Percentiles rank a stretch among this genome's conserved stretches.
These are phyloP conservation scores for Solanum neorickii DNA, from an alignment of 257 asterid genomes.

Conservation along the genomic window DNA sequence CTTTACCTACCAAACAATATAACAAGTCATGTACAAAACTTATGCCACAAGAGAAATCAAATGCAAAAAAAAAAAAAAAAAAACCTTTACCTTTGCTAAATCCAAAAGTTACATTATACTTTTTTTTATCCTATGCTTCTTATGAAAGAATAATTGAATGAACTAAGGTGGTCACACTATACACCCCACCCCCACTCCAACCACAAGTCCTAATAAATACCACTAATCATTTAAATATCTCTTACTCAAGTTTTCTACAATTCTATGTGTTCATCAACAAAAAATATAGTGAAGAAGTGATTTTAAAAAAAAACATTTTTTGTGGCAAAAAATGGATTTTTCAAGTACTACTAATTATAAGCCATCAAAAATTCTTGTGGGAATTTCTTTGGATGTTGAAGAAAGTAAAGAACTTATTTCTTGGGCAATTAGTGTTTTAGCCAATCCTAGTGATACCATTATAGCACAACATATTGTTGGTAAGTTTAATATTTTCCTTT, in stretches of 20 bases:
- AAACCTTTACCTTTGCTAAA: slow-evolving; percentile 59
- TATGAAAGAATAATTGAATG: slow-evolving; percentile 32
- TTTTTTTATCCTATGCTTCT: slow-evolving; percentile 19
- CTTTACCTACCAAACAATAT: slow-evolving; percentile 28
- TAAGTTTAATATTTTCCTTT: slow-evolving; percentile 9
- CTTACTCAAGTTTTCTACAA: neutral
- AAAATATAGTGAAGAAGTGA: neutral
- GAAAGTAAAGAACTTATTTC: slow-evolving; percentile 44
- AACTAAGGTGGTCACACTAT: slow-evolving; percentile 22
- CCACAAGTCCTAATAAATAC: neutral
- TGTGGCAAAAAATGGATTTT: slow-evolving; percentile 9
- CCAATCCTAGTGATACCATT: slow-evolving; percentile 56
- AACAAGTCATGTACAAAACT: slow-evolving; percentile 11
- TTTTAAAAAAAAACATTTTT: neutral
- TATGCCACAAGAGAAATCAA: slow-evolving; percentile 57
- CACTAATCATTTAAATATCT: neutral
- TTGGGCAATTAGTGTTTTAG: slow-evolving; percentile 49
- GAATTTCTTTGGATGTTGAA: slow-evolving; percentile 46
- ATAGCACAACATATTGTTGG: slow-evolving; percentile 66
- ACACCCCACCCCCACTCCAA: neutral
- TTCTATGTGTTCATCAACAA: neutral
- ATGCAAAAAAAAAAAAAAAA: slow-evolving; percentile 5
- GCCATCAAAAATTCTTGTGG: slow-evolving; percentile 53
- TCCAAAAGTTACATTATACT: slow-evolving; percentile 14
- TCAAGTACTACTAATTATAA: neutral